These are phyloP conservation scores for Pichia rugopelliculosa DNA, from an alignment of 805 yeast genomes.

Conservation along the genomic window DNA sequence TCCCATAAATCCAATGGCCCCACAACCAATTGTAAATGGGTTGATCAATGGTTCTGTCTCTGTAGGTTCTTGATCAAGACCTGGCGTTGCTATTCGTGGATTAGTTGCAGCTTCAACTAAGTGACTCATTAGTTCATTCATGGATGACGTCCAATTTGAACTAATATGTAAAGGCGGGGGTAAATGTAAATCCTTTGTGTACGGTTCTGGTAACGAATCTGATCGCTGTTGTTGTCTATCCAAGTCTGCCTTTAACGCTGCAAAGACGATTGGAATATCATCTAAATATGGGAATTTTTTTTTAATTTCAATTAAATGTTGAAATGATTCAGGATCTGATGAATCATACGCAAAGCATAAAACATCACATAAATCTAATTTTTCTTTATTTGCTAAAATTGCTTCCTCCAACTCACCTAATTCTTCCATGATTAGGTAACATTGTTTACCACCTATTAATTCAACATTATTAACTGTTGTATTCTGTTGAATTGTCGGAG, in stretches of 20 bases:
- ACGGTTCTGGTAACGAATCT: conserved; percentile 80
- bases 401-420: conserved; percentile 83
- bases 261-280: conserved; percentile 74
- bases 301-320: conserved; percentile 67
- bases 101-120: conserved; percentile 79
- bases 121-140: conserved; percentile 78
- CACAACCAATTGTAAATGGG: conserved; percentile 55
- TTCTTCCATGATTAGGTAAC: conserved; percentile 85
- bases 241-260: conserved; percentile 89
- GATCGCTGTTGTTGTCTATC: conserved; percentile 93
- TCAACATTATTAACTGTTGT: conserved; percentile 91
- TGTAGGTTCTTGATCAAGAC: conserved; percentile 54
- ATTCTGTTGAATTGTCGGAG: conserved; percentile 76
- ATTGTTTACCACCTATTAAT: conserved; percentile 89
- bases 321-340: conserved; percentile 91
- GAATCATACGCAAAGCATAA: conserved; percentile 88
- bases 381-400: conserved; percentile 57
- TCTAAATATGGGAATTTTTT: conserved; percentile 49
- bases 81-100: conserved; percentile 76
- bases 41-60: conserved; percentile 39
- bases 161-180: conserved; percentile 88
- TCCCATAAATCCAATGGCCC: conserved; percentile 62
- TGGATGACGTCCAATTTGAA: conserved; percentile 80
- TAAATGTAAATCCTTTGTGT: conserved; percentile 55
- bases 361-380: conserved; percentile 84